Evolutionary conservation across 306 rosid species (phyloP).

Genomic region (Argentina anserina): DNA sequence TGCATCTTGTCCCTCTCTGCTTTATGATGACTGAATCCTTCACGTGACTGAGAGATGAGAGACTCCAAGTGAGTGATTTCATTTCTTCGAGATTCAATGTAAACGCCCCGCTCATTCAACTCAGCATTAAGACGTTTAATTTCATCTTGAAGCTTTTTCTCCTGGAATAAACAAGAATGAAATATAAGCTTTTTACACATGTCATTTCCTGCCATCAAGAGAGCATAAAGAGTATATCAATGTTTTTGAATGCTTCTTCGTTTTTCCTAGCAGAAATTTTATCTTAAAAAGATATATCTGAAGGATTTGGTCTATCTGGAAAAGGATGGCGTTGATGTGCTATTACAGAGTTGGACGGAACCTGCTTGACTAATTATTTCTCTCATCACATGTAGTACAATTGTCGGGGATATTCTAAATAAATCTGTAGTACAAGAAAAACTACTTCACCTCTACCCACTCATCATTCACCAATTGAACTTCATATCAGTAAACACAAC

Average conservation of each 20-base stretch:
- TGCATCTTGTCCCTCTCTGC: conserved; percentile 77
- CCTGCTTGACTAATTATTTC: neutral
- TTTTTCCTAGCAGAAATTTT: neutral
- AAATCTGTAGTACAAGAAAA: neutral
- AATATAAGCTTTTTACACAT: conserved; percentile 3
- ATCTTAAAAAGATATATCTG: neutral
- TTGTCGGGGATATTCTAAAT: neutral
- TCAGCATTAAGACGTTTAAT: conserved; percentile 65
- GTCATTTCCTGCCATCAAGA: neutral
- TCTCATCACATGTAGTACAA: neutral
- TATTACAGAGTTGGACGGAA: neutral
- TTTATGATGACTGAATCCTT: conserved; percentile 54
- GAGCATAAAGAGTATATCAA: neutral
- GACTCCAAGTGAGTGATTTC: conserved; percentile 58
- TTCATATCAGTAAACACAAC: neutral
- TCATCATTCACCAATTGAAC: neutral
- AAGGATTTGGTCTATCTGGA: neutral
- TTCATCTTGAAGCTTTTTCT: conserved; percentile 75
- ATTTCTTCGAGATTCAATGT: conserved; percentile 47
- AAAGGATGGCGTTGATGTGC: neutral
- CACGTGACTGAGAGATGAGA: conserved; percentile 58
- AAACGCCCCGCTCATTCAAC: conserved; percentile 51
- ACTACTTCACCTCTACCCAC: neutral
- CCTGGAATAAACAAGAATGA: conserved; percentile 44
- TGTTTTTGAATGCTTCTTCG: neutral